Conservation (phyloP, 345 rosid genomes). For the Gossypium anomalum region DNA sequence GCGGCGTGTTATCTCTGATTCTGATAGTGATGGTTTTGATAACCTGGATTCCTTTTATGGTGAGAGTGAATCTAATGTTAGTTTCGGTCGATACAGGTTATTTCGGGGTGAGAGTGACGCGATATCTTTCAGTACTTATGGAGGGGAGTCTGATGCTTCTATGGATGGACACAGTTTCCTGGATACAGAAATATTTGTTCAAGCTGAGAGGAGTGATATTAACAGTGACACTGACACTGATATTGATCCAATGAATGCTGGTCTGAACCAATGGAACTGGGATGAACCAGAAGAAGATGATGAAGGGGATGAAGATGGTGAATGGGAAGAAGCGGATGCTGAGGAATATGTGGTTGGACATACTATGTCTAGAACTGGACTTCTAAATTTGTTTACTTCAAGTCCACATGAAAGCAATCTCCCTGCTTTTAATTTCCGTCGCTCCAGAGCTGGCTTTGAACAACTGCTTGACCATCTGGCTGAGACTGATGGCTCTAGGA, state of each 20-base stretch:
- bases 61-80: conserved; percentile 62
- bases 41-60: conserved; percentile 46
- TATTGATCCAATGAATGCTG: conserved; percentile 94
- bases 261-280: conserved; percentile 64
- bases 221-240: conserved; percentile 73
- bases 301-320: conserved; percentile 47
- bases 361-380: conserved; percentile 23
- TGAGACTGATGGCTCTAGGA: conserved; percentile 61
- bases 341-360: conserved; percentile 40
- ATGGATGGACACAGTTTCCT: conserved; percentile 51
- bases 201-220: conserved; percentile 45
- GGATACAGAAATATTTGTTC: conserved; percentile 47
- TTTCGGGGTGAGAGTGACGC: conserved; percentile 60
- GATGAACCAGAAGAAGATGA: conserved; percentile 59
- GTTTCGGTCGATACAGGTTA: conserved; percentile 43
- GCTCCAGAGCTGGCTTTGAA: conserved; percentile 43
- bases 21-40: conserved; percentile 72
- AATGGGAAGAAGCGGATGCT: conserved; percentile 55
- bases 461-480: conserved; percentile 72
- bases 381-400: conserved; percentile 31
- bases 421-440: conserved; percentile 2
- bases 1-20: conserved; percentile 57
- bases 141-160: conserved; percentile 82
- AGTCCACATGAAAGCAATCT: conserved; percentile 44
- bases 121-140: conserved; percentile 61